Evolutionary conservation across 495 filamentous ascomycete species (phyloP).

Genomic region (Coniosporium apollinis): DNA sequence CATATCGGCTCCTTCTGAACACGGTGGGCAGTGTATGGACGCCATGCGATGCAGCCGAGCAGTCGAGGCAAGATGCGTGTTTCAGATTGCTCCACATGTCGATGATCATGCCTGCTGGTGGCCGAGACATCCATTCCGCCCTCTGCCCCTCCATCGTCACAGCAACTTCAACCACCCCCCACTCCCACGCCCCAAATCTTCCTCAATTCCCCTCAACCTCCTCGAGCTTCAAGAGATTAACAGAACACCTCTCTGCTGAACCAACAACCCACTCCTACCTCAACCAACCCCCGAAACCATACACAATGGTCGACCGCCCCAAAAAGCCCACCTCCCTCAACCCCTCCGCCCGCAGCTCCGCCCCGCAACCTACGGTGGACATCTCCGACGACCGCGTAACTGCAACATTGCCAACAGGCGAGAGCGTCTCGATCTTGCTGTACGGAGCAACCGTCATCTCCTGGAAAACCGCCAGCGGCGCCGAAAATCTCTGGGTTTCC

Average conservation of each 20-base stretch:
- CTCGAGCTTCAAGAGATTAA: not conserved
- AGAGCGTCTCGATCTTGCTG: constrained; percentile 69
- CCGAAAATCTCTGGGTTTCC: constrained; percentile 81
- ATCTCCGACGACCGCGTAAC: constrained; percentile 47
- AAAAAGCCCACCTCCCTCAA: constrained; percentile 70
- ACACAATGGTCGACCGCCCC: constrained; percentile 62
- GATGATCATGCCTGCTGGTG: too few species aligned
- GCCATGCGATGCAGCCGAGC: too few species aligned
- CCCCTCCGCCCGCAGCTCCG: constrained; percentile 40
- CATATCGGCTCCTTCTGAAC: too few species aligned
- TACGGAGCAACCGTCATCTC: constrained; percentile 84
- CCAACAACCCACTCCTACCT: constrained; percentile 2
- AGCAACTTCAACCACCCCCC: too few species aligned
- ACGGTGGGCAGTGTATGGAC: too few species aligned
- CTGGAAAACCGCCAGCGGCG: constrained; percentile 68
- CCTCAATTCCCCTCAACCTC: too few species aligned
- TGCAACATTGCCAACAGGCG: constrained; percentile 65
- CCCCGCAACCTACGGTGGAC: constrained; percentile 50
- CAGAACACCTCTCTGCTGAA: not conserved
- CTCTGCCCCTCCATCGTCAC: too few species aligned
- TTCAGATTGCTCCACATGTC: too few species aligned
- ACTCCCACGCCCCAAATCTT: too few species aligned
- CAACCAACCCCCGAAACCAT: not conserved
- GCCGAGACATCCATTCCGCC: too few species aligned
- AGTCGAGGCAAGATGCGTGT: too few species aligned